Evolutionary conservation across 805 yeast genomes (phyloP).

Genomic region (Spencermartinsiella europaea): DNA sequence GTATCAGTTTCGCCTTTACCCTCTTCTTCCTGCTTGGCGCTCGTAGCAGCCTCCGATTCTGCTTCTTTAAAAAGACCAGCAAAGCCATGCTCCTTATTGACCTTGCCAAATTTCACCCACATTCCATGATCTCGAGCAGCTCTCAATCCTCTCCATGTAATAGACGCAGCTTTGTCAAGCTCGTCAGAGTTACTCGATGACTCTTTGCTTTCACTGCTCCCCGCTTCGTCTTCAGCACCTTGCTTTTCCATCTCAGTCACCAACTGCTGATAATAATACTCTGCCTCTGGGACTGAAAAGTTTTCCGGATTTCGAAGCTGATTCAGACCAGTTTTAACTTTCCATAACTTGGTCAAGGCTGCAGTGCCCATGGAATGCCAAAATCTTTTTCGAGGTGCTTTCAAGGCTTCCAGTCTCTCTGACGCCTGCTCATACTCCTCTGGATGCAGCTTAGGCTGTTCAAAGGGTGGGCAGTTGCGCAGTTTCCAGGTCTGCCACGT

Average conservation of each 20-base stretch:
- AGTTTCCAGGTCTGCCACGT: slow-evolving; percentile 34
- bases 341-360: slow-evolving; percentile 35
- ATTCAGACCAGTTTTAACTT: slow-evolving; percentile 37
- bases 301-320: slow-evolving; percentile 22
- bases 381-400: slow-evolving; percentile 22
- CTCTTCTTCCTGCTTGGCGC: neutral
- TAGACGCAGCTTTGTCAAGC: slow-evolving; percentile 16
- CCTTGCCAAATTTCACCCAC: slow-evolving; percentile 36
- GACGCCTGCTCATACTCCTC: slow-evolving; percentile 5
- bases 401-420: slow-evolving; percentile 7
- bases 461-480: slow-evolving; percentile 27
- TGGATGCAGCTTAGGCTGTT: slow-evolving; percentile 15
- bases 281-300: slow-evolving; percentile 24
- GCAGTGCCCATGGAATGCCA: slow-evolving; percentile 31
- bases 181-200: neutral
- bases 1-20: neutral
- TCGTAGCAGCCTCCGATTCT: slow-evolving; percentile 2
- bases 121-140: slow-evolving; percentile 33
- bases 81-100: slow-evolving; percentile 34
- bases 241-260: slow-evolving; percentile 4
- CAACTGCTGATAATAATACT: slow-evolving; percentile 15
- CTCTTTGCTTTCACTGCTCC: slow-evolving; percentile 14
- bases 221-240: slow-evolving; percentile 1
- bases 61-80: slow-evolving; percentile 34
- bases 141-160: slow-evolving; percentile 42